Evolutionary conservation across 805 yeast species (phyloP), one percentile per base, ranked within the genome.

Genomic region (Ogataea methylovora): DNA sequence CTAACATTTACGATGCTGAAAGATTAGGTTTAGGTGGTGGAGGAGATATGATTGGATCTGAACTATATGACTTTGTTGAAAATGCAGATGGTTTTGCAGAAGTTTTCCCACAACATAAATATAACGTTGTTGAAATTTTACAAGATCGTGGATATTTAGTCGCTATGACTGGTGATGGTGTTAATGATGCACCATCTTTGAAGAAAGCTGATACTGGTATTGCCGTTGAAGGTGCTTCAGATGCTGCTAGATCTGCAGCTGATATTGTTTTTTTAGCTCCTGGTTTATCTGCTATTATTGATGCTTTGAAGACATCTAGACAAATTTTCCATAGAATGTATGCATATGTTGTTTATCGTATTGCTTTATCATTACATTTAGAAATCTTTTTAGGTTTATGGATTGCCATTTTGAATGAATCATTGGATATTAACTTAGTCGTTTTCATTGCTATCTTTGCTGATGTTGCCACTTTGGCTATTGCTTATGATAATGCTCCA

Each of bases 111-210:
- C 95, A 86, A 75, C 95, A 86, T 75, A 86, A 86, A 73, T 85
- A 84, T 74, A 84, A 81, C 63, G 95, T 88, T 58, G 96, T 86
- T 67, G 95, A 85, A 72, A 84, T 85, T 62, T 76, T 86, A 67
- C 95, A 86, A 75, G 76, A 80, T 64, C 81, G 95, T 77, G 95
- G 95, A 69, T 85, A 83, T 80, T 76, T 86, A 70, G 94, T 87
- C 70, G 96, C 95, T 68, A 86, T 86, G 96, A 86, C 96, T 74
- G 96, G 96, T 83, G 96, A 86, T 64, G 96, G 96, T 84, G 95
- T 86, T 63, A 86, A 86, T 75, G 96, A 86, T 71, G 95, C 95
- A 56, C 96, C 96, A 59, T 86, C 95, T 48, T 77, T 86, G 70
- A 86, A 86, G 86, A 86, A 86, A 77, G 94, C 94, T 54, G 87